Evolutionary conservation across 1,284 basidiomycete genomes (phyloP), one percentile per base, ranked within the genome.

Genomic region (Trametes sp.): DNA sequence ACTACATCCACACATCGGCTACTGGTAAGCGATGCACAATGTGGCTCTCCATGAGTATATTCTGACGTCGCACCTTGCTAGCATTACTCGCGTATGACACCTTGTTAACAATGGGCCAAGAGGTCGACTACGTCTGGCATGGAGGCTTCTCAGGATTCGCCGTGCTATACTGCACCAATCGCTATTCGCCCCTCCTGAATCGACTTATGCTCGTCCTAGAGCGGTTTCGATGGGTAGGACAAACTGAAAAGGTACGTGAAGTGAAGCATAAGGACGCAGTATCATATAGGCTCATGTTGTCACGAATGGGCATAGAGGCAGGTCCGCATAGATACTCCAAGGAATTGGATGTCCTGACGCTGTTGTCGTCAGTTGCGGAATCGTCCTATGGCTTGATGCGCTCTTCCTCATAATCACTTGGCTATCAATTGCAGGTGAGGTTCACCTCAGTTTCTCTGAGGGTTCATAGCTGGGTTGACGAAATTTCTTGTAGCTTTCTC

Each of bases 1-100:
- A 61, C 26, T 61, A 61, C 26, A 61, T 60, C 33, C 63, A 64
- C 42, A 48, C 38, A 23, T 57, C 59, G 9, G 63, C 55, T n/a
- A 64, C 63, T 44, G 44, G 63, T 61, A 52, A 55, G 48, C 36
- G 35, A n/a, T 14, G 21, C n/a, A 5, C 24, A 31, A 38, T 38
- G 1, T 36, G 10, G 7, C 24, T 24, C 38, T 38, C 23, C 7
- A 24, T 23, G 23, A 7, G 23, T 13, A n/a, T n/a, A 19, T 6
- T 2, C 11, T 10, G 1, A 4, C 16, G n/a, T 35, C 23, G 2
- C 26, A 4, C 14, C n/a, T 16, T 11, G 10, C 6, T 14, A 64
- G 62, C 49, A 9, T 23, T 64, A 10, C 41, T 64, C 6, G 44
- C 61, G 11, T 64, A 64, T 26, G 59, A 61, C 52, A 50, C 36